Evolutionary conservation across 768 basidiomycete species (phyloP), one percentile per base, ranked within the genome.

Genomic region (Russula compacta): DNA sequence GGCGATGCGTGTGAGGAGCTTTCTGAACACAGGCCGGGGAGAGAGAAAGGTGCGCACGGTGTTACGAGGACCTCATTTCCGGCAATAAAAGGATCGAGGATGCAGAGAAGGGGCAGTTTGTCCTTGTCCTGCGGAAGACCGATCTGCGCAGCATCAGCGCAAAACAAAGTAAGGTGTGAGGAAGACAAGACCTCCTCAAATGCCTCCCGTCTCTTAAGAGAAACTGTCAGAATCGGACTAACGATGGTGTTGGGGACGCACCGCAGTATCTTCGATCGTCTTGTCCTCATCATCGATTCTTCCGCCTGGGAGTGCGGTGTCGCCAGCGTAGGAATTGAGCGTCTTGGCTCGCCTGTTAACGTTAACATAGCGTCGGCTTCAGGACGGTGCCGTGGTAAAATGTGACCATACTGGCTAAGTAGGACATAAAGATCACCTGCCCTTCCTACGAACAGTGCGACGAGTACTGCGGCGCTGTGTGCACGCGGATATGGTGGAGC

Each of bases 281-380:
- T 67, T 70, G 70, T 95, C 92, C 43, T 74, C 77, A 2, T 75
- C 74, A 15, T 95, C 92, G 7, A 85, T 79, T 69, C 85, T 91
- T 0, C 93, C 92, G 6, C 93, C 92, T 0, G 92, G 93, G 5
- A 95, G 73, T 1, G 90, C 87, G 0, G 93, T 95, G 70, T 95
- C 93, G 0, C 90, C 90, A 0, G 92, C 88, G 67, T 89, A 95
- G 9, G 85, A 79, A 40, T 83, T 77, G 66, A 95, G 74, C 3
- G 81, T 81, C 0, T 85, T 78, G 1, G 92, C 84, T 2, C 92
- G 84, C 63, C 92, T 95, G 53, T 55, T 29, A 36, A 10, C 5
- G 53, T 55, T 29, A 36, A 10, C 5, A 53, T 51, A 29, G 48
- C 33, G 35, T 52, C 44, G 49, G 46, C 19, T 21, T 24, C 32